Evolutionary conservation across 768 basidiomycete species (phyloP).

Genomic region (Myochromella boudieri): DNA sequence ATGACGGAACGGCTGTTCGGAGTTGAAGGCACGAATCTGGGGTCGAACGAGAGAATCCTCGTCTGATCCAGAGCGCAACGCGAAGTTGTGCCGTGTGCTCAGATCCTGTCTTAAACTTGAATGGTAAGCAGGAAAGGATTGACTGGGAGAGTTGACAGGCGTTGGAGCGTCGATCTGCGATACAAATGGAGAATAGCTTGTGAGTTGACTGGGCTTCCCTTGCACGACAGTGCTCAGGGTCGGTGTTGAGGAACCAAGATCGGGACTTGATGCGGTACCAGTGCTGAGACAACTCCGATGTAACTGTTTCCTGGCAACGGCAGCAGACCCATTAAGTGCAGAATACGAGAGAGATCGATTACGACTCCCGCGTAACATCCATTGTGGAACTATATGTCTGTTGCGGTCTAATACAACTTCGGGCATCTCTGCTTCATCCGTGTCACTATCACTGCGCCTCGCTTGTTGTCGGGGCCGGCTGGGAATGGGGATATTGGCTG

Average conservation of each 20-base stretch:
- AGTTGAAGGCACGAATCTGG: slow-evolving; percentile 37
- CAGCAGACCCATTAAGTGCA: slow-evolving; percentile 34
- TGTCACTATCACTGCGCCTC: slow-evolving; percentile 41
- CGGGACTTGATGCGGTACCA: slow-evolving; percentile 70
- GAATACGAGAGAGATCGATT: slow-evolving; percentile 53
- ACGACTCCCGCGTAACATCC: slow-evolving; percentile 66
- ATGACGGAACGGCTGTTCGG: slow-evolving; percentile 35
- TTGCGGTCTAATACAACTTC: slow-evolving; percentile 91
- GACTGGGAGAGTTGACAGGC: slow-evolving; percentile 48
- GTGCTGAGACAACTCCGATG: slow-evolving; percentile 43
- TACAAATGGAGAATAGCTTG: slow-evolving; percentile 36
- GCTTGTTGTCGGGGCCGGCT: slow-evolving; percentile 11
- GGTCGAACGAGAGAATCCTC: slow-evolving; percentile 31
- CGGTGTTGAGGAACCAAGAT: slow-evolving; percentile 43
- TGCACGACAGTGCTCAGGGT: slow-evolving; percentile 18
- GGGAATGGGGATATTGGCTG: slow-evolving; percentile 19
- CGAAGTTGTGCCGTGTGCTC: slow-evolving; percentile 6
- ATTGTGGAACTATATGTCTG: slow-evolving; percentile 95
- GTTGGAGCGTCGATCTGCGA: slow-evolving; percentile 44
- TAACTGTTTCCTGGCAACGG: slow-evolving; percentile 34
- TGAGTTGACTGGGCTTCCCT: slow-evolving; percentile 39
- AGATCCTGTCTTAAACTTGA: slow-evolving; percentile 24
- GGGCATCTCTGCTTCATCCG: slow-evolving; percentile 82
- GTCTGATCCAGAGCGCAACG: slow-evolving; percentile 23
- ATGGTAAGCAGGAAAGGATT: slow-evolving; percentile 29